Conservation (phyloP, 2,329 filamentous ascomycete species). For the Fusarium floridanum region DNA sequence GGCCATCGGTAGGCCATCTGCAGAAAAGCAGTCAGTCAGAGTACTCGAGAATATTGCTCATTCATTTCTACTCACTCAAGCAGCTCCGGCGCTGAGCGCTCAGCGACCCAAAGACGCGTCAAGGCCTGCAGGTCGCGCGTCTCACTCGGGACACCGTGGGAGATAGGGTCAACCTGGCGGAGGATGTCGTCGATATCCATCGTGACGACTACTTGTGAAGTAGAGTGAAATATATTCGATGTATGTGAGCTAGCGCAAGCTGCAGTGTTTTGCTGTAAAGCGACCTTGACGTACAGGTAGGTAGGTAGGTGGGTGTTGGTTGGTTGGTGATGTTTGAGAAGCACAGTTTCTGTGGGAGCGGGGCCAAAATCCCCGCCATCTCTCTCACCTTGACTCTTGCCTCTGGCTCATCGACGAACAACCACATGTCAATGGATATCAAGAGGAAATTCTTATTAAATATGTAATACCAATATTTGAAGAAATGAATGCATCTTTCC, state of each 20-base stretch:
- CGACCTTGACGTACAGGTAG: slow-evolving; percentile 2
- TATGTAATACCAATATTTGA: background rate
- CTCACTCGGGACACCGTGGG: slow-evolving; percentile 66
- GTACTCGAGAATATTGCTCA: background rate
- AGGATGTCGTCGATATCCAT: slow-evolving; percentile 89
- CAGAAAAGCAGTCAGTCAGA: background rate
- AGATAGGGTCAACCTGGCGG: slow-evolving; percentile 75
- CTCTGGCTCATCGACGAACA: background rate
- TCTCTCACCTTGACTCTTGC: background rate
- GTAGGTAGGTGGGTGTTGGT: slow-evolving; percentile 25
- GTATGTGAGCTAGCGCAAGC: background rate
- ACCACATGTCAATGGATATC: background rate
- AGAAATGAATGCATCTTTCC: background rate
- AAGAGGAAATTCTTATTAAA: background rate
- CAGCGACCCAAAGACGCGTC: slow-evolving; percentile 93
- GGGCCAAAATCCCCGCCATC: background rate
- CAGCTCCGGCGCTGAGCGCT: slow-evolving; percentile 90
- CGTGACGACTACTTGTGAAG: too few species aligned
- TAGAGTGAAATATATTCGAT: background rate
- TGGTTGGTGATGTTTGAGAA: slow-evolving; percentile 7
- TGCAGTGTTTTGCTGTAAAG: slow-evolving; percentile 4
- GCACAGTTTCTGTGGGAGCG: slow-evolving; percentile 32
- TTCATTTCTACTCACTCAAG: slow-evolving; percentile 69
- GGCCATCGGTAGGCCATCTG: slow-evolving; percentile 75
- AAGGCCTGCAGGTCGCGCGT: slow-evolving; percentile 86